Evolutionary conservation across 192 early-diverging fungal species (phyloP).

Genomic region (Rhizophagus sp.): DNA sequence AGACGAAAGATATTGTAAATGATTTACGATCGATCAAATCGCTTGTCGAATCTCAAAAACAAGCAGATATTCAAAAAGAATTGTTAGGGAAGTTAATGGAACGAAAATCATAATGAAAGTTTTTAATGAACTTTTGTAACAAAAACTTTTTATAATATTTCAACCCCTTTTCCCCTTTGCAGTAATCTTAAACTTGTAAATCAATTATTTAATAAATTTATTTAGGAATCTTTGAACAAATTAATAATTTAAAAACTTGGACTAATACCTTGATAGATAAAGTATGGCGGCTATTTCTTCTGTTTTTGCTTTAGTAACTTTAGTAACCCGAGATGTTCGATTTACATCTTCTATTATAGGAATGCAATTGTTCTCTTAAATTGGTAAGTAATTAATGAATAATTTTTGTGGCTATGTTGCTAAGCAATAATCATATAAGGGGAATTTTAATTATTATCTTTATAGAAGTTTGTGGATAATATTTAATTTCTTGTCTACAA

Average conservation of each 20-base stretch:
- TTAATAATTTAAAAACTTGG: no score
- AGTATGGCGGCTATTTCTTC: neutral
- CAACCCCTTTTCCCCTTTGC: no score
- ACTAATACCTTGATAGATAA: no score
- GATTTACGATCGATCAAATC: slow-evolving; percentile 80
- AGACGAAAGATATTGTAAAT: slow-evolving; percentile 96
- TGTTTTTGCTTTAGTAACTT: neutral
- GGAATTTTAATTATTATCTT: neutral
- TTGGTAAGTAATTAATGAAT: neutral
- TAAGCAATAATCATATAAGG: neutral
- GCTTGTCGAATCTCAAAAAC: slow-evolving; percentile 73
- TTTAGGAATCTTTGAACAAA: no score
- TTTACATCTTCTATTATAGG: neutral
- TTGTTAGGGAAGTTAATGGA: slow-evolving; percentile 72
- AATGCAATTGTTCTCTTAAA: neutral
- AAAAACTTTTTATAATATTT: no score
- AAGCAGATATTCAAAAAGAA: slow-evolving; percentile 79
- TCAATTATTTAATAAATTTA: no score
- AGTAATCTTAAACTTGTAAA: no score
- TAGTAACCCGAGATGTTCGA: no score
- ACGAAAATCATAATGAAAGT: slow-evolving; percentile 32
- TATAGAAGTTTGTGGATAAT: no score
- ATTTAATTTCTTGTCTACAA: neutral
- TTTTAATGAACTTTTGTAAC: no score
- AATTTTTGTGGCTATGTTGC: neutral